Evolutionary conservation across 805 yeast species (phyloP).

Genomic region (Pichia membranifaciens): DNA sequence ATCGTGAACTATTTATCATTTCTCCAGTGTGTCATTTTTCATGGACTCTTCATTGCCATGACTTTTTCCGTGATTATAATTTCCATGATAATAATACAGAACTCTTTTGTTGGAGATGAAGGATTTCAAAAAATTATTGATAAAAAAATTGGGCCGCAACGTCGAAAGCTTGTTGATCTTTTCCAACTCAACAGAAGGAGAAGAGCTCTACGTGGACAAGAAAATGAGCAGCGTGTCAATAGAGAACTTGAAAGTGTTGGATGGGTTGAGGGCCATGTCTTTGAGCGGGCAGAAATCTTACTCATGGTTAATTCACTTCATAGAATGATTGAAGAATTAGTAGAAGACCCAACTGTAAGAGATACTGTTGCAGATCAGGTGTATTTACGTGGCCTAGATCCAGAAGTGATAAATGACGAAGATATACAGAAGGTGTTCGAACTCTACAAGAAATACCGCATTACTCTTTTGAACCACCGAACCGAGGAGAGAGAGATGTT

Average conservation of each 20-base stretch:
- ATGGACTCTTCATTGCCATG: constrained; percentile 16
- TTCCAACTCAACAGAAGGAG: constrained; percentile 21
- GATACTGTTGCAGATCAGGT: background rate
- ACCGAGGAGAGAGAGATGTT: background rate
- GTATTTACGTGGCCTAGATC: background rate
- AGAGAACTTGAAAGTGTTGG: background rate
- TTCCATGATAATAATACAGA: constrained; percentile 36
- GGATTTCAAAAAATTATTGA: constrained; percentile 56
- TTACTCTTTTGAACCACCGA: background rate
- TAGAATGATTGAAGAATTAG: background rate
- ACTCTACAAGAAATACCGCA: background rate
- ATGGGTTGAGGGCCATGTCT: background rate
- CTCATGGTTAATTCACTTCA: background rate
- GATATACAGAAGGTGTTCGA: background rate
- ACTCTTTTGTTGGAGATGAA: constrained; percentile 65
- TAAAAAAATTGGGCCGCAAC: constrained; percentile 52
- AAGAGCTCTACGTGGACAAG: background rate
- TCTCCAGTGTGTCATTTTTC: constrained; percentile 11
- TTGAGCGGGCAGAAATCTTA: background rate
- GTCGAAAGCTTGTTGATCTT: constrained; percentile 13
- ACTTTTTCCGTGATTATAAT: constrained; percentile 22
- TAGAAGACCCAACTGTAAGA: background rate
- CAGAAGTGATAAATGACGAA: background rate
- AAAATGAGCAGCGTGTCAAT: background rate
- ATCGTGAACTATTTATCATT: constrained; percentile 3